These are phyloP conservation scores for Colletotrichum sidae DNA, from an alignment of 2,329 filamentous ascomycete species.

Conservation along the genomic window DNA sequence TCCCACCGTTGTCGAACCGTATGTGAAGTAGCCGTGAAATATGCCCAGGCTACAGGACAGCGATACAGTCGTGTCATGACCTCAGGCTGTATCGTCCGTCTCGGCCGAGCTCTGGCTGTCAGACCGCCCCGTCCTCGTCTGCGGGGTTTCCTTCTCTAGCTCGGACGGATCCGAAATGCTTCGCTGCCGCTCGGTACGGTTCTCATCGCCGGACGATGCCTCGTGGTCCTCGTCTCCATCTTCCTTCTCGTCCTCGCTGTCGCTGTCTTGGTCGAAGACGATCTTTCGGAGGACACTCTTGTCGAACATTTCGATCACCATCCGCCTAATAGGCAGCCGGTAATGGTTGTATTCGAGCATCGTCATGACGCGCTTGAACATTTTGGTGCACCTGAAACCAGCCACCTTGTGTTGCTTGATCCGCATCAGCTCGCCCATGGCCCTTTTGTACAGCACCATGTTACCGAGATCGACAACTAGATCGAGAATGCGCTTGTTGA, in stretches of 20 bases:
- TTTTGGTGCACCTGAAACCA: conserved; percentile 78
- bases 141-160: conserved; percentile 18
- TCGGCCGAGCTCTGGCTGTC: conserved; percentile 28
- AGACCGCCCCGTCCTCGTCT: conserved; percentile 15
- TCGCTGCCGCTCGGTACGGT: conserved; percentile 67
- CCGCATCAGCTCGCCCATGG: conserved; percentile 83
- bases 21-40: conserved; percentile 14
- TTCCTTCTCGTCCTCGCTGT: conserved; percentile 72
- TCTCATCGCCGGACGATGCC: conserved; percentile 59
- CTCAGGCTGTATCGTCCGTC: conserved; percentile 22
- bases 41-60: conserved; percentile 3
- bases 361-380: conserved; percentile 88
- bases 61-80: neutral
- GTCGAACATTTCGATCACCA: conserved; percentile 95
- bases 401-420: conserved; percentile 80
- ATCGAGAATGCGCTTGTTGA: conserved; percentile 85
- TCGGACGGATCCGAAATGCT: conserved; percentile 57
- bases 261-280: conserved; percentile 80
- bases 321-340: conserved; percentile 84
- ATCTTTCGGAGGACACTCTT: conserved; percentile 87
- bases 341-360: conserved; percentile 92
- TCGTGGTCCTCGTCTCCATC: conserved; percentile 61
- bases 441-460: conserved; percentile 90
- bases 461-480: conserved; percentile 91
- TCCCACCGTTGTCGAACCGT: neutral